These are phyloP conservation scores for Aspergillus arachidicola DNA, from an alignment of 2,329 filamentous ascomycete species.

Conservation along the genomic window DNA sequence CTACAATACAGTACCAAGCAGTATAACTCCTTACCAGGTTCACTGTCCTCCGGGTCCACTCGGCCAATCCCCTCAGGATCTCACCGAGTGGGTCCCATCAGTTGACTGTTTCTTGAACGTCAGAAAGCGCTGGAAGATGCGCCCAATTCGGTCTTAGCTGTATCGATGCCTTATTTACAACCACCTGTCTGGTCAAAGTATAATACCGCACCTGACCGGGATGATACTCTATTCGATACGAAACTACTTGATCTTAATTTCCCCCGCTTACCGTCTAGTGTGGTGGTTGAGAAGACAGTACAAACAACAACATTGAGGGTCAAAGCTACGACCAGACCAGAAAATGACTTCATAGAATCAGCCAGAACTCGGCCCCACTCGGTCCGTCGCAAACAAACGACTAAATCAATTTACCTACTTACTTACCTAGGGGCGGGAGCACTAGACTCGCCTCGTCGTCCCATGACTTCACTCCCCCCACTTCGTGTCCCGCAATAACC, in stretches of 20 bases:
- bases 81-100: not conserved
- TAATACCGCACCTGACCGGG: not conserved
- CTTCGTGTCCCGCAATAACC: not conserved
- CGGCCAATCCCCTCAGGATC: not conserved
- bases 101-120: not conserved
- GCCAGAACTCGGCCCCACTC: not conserved
- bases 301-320: not conserved
- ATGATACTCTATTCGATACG: too few species aligned
- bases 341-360: conserved; percentile 5
- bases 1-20: not conserved
- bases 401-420: not conserved
- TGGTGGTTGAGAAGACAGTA: not conserved
- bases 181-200: not conserved
- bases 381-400: not conserved
- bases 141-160: not conserved
- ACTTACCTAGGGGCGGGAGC: not conserved
- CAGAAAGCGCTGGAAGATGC: not conserved
- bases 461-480: conserved; percentile 3
- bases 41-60: not conserved
- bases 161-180: not conserved
- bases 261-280: not conserved
- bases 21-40: not conserved
- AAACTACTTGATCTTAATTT: too few species aligned
- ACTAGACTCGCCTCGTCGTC: not conserved
- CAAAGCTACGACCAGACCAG: not conserved